Evolutionary conservation across 2,329 filamentous ascomycete species (phyloP), one percentile per base, ranked within the genome.

Genomic region (Monosporascus sp.): DNA sequence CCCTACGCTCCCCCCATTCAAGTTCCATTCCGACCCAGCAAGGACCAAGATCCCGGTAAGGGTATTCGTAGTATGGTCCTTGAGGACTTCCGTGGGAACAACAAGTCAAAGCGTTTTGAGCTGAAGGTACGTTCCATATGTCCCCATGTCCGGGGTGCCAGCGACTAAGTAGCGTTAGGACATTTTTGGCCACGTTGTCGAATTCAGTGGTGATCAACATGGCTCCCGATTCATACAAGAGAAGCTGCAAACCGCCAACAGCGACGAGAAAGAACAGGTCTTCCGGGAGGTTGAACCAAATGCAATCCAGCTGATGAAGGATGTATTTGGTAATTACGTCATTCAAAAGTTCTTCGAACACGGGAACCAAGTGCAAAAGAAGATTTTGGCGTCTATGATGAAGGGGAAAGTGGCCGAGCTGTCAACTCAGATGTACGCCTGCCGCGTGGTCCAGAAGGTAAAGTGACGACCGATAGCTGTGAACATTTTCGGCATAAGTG

Each of bases 271-370:
- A 72, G 90, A 96, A 35, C 86, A 86, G 52, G 82, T 97, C 1
- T 97, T 97, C 75, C 78, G 80, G 1, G 94, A 97, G 70, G 90
- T 99, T 46, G 82, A 89, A 62, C 82, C 85, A 1, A 94, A 99
- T 60, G 85, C 88, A 1, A 72, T 96, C 31, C 90, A 93, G 65
- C 76, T 99, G 48, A 97, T 96, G 90, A 93, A 87, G 46, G 94
- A 97, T 68, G 87, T 97, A 0, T 99, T 97, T 66, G 94, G 94
- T 51, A 99, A 99, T 70, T 99, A 97, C 66, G 94, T 99, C 37
- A 92, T 97, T 39, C 94, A 99, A 66, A 97, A 97, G 69, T 86
- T 97, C 67, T 97, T 97, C 57, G 93, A 97, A 68, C 90, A 97
- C 68, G 93, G 94, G 39, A 95, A 90, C 61, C 92, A 96, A 70